Conservation (phyloP, 495 filamentous ascomycete species). For the Penicillium samsonianum region DNA sequence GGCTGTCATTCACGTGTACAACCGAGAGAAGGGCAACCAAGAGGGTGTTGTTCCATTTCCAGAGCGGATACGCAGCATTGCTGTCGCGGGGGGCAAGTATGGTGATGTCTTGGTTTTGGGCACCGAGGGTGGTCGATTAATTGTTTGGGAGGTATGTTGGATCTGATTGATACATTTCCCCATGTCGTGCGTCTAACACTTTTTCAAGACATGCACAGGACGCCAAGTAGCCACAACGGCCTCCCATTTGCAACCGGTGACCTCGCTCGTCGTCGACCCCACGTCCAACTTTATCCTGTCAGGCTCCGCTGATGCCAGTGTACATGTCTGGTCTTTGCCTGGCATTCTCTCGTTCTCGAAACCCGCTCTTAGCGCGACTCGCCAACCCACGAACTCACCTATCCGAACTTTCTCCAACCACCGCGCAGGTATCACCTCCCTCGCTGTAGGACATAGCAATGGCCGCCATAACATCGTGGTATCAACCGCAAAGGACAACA, state of each 20-base stretch:
- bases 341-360: constrained; percentile 67
- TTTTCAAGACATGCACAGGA: constrained; percentile 72
- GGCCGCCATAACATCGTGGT: constrained; percentile 73
- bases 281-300: constrained; percentile 80
- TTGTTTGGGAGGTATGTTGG: constrained; percentile 84
- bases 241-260: constrained; percentile 84
- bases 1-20: constrained; percentile 89
- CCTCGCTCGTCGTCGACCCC: constrained; percentile 68
- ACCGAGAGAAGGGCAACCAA: constrained; percentile 75
- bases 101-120: constrained; percentile 76
- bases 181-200: not conserved
- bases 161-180: constrained; percentile 1
- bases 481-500: constrained; percentile 77
- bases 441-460: constrained; percentile 66
- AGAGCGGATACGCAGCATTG: constrained; percentile 77
- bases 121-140: constrained; percentile 81
- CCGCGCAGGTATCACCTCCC: constrained; percentile 71
- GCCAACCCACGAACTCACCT: constrained; percentile 51
- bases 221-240: constrained; percentile 83
- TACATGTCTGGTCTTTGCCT: constrained; percentile 85
- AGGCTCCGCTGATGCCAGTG: constrained; percentile 83
- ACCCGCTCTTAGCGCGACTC: constrained; percentile 35
- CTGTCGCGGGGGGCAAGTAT: constrained; percentile 57
- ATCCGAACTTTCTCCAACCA: constrained; percentile 75
- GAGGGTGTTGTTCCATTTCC: constrained; percentile 84